A percentile compares a stretch with the other conserved stretches of the same genome.
phyloP scores from a whole-genome alignment of 805 yeast species.

The Groenewaldozyma salmanticensis region DNA sequence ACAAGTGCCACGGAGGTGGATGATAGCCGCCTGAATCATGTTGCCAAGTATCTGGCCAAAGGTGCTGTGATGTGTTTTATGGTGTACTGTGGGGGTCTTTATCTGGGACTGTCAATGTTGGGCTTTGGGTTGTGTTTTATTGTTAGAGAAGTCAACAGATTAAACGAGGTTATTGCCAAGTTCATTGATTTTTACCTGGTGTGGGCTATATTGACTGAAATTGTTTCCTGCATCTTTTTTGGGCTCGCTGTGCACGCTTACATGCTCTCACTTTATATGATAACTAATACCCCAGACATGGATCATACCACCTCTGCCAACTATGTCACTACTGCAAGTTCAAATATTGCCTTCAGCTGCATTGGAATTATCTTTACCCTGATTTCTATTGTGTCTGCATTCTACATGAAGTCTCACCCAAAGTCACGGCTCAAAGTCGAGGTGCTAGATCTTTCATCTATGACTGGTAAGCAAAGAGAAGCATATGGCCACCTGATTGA shows the following conservation, averaged over 20 bases:
- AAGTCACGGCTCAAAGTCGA: slow-evolving; percentile 22
- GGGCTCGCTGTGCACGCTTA: not conserved
- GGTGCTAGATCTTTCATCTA: slow-evolving; percentile 19
- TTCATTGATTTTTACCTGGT: no score
- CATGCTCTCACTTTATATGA: no score
- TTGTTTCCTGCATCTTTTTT: not conserved
- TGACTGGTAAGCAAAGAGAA: slow-evolving; percentile 19
- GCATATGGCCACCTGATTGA: slow-evolving; percentile 27
- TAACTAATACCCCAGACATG: no score
- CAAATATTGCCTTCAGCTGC: not conserved
- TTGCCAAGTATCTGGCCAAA: not conserved
- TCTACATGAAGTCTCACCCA: slow-evolving; percentile 12
- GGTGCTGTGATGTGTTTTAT: not conserved
- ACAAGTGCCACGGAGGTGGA: not conserved
- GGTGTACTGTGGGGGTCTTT: not conserved
- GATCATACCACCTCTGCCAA: not conserved
- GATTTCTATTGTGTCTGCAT: not conserved
- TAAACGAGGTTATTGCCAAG: not conserved
- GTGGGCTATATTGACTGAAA: not conserved
- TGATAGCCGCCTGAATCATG: not conserved
- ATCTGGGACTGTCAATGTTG: not conserved
- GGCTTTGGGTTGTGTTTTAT: not conserved
- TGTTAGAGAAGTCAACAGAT: not conserved
- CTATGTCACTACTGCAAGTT: not conserved
- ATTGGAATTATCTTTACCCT: no score